Percentiles rank a stretch among this genome's conserved stretches.
phyloP scores from a whole-genome alignment of 208 protist species.

The Borovskyia barvae region DNA sequence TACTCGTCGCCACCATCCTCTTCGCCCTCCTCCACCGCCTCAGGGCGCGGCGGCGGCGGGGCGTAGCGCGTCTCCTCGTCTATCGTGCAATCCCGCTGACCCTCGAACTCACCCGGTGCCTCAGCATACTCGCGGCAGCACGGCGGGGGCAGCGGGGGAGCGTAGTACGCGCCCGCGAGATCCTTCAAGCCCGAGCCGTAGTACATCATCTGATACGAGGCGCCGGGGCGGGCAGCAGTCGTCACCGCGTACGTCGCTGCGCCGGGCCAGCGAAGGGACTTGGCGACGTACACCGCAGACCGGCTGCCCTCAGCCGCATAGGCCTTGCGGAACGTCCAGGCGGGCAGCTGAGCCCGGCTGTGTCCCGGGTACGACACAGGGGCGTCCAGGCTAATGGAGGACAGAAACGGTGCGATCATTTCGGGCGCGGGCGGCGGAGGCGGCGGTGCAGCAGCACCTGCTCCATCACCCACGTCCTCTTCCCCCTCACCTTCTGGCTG shows the following conservation, averaged over 20 bases:
- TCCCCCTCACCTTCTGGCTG: constrained; percentile 14
- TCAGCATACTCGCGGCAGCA: constrained; percentile 74
- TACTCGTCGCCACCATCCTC: constrained; percentile 65
- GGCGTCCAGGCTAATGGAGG: constrained; percentile 68
- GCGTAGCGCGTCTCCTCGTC: constrained; percentile 90
- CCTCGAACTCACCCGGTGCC: constrained; percentile 44
- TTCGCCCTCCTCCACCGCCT: constrained; percentile 54
- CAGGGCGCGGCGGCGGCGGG: constrained; percentile 57
- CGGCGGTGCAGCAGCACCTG: constrained; percentile 6
- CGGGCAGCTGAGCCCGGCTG: constrained; percentile 65
- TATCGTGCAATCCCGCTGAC: constrained; percentile 80
- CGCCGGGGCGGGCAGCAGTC: constrained; percentile 59
- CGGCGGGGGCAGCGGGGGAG: constrained; percentile 68
- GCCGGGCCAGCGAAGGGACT: constrained; percentile 85
- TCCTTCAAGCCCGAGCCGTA: constrained; percentile 87
- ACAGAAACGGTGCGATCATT: constrained; percentile 86
- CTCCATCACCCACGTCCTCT: constrained; percentile 15
- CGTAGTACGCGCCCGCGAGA: constrained; percentile 54
- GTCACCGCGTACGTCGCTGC: constrained; percentile 80
- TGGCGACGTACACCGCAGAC: constrained; percentile 67
- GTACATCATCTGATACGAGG: constrained; percentile 77
- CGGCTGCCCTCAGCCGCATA: constrained; percentile 76
- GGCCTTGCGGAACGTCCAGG: constrained; percentile 88
- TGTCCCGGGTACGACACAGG: constrained; percentile 70
- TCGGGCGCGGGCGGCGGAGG: constrained; percentile 44